phyloP scores from a whole-genome alignment of 768 basidiomycete species.

The Cytidiella melzeri region DNA sequence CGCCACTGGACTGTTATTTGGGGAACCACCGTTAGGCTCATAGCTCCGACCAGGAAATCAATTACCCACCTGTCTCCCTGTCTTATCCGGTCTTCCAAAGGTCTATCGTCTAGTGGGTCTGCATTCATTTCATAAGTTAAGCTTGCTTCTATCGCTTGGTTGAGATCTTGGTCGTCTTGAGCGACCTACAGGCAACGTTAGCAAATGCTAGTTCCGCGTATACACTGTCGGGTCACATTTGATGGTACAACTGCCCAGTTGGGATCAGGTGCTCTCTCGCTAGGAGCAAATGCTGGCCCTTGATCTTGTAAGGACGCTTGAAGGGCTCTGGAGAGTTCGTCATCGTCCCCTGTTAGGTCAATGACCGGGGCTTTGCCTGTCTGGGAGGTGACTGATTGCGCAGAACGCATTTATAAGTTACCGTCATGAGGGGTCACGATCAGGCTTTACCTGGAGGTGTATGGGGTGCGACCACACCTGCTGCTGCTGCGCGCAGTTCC shows the following conservation, averaged over 20 bases:
- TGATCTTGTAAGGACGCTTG: constrained; percentile 45
- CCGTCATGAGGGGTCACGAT: constrained; percentile 18
- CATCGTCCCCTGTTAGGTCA: constrained; percentile 55
- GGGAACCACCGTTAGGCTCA: too few species aligned
- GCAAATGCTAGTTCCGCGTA: constrained; percentile 16
- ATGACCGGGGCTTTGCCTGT: constrained; percentile 31
- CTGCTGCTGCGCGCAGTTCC: constrained; percentile 8
- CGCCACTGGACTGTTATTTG: constrained; percentile 69
- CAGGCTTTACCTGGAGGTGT: too few species aligned
- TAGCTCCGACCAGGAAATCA: too few species aligned
- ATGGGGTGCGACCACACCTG: constrained; percentile 3
- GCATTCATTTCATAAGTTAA: constrained; percentile 37
- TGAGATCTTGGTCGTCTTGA: constrained; percentile 57
- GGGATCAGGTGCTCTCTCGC: constrained; percentile 54
- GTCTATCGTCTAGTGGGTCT: constrained; percentile 45
- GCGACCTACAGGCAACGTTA: constrained; percentile 29
- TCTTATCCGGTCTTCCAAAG: constrained; percentile 46
- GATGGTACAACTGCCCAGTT: constrained; percentile 68
- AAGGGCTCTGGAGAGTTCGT: constrained; percentile 45
- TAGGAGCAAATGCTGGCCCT: constrained; percentile 48
- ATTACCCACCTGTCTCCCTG: constrained; percentile 55
- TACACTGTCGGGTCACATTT: constrained; percentile 39
- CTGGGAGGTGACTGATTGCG: constrained; percentile 24
- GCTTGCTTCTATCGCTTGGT: constrained; percentile 68
- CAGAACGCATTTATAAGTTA: background rate